Evolutionary conservation across 129 eudicot genomes (phyloP).

Genomic region (Flaveria brownii): DNA sequence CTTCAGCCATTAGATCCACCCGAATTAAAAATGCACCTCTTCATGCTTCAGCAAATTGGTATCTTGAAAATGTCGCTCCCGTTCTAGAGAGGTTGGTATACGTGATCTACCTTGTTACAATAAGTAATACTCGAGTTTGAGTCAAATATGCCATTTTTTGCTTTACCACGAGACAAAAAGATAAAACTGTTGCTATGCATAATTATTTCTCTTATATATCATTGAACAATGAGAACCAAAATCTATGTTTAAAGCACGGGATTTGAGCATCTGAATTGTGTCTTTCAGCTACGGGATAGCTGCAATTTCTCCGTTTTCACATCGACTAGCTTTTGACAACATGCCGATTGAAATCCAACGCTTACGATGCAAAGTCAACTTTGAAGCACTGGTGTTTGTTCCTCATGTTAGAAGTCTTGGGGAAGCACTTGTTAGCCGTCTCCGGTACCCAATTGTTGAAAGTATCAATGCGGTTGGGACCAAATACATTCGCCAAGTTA

Average conservation of each 20-base stretch:
- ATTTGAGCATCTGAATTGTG: constrained; percentile 5
- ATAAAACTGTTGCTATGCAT: too few species aligned
- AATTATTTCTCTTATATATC: too few species aligned
- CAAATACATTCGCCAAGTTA: constrained; percentile 56
- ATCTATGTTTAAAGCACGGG: too few species aligned
- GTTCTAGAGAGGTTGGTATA: constrained; percentile 73
- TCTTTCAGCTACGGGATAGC: constrained; percentile 81
- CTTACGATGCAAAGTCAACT: constrained; percentile 94
- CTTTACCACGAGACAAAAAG: not conserved
- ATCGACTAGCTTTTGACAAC: constrained; percentile 90
- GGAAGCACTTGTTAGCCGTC: constrained; percentile 86
- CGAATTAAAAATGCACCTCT: constrained; percentile 92
- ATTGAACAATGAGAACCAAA: too few species aligned
- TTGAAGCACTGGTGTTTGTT: constrained; percentile 78
- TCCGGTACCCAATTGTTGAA: constrained; percentile 54
- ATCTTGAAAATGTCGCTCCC: constrained; percentile 74
- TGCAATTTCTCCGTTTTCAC: constrained; percentile 95
- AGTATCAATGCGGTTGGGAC: constrained; percentile 44
- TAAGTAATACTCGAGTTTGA: not conserved
- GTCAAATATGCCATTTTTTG: not conserved
- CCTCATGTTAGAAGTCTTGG: constrained; percentile 94
- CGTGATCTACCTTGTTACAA: not conserved
- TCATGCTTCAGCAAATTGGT: constrained; percentile 97
- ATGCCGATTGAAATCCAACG: constrained; percentile 88
- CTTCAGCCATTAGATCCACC: constrained; percentile 85